Base-by-base conservation (phyloP, 768 basidiomycete genomes). In the Leccinum longicurvipes region DNA sequence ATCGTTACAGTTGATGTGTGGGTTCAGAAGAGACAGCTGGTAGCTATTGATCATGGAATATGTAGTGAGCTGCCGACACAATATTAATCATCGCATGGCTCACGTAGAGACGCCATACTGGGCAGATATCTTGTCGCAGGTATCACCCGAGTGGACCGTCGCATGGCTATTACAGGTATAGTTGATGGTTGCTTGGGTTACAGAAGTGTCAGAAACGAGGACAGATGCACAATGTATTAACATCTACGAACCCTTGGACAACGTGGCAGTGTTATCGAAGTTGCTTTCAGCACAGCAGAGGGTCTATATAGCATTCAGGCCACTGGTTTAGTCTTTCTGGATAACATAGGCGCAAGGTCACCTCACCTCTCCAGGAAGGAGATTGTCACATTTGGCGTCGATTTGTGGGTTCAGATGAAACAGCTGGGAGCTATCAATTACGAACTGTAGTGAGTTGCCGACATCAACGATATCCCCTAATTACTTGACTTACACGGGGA, bases 51-150 rank as follows among this genome's bases (percentile, higher is more conserved):
- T 41, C 10, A 19, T n/a, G 25, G 24, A 12, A 21, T 2, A 3
- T 21, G 17, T 9, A 29, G 19, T 54, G 14, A 56, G 51, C 52
- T 11, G n/a, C 10, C 24, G 17, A 48, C 17, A 8, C 4, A 9
- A 28, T 47, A 14, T 10, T 14, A 21, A 32, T 11, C 8, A 47
- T 8, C 9, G 8, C 6, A 2, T 19, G 19, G 72, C 83, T 50
- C 59, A 87, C 85, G 84, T 84, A 39, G 86, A 86, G 59, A 79
- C 82, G 53, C 82, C 79, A 63, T 85, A 63, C 19, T 76, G 66
- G 31, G 80, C 79, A 61, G 84, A n/a, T n/a, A n/a, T n/a, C n/a
- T n/a, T n/a, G n/a, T n/a, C n/a, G n/a, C n/a, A n/a, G n/a, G n/a
- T n/a, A n/a, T n/a, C n/a, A n/a, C n/a, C n/a, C n/a, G n/a, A n/a